phyloP scores from a whole-genome alignment of 2,329 filamentous ascomycete genomes.

The Mycosphaerella sp. region DNA sequence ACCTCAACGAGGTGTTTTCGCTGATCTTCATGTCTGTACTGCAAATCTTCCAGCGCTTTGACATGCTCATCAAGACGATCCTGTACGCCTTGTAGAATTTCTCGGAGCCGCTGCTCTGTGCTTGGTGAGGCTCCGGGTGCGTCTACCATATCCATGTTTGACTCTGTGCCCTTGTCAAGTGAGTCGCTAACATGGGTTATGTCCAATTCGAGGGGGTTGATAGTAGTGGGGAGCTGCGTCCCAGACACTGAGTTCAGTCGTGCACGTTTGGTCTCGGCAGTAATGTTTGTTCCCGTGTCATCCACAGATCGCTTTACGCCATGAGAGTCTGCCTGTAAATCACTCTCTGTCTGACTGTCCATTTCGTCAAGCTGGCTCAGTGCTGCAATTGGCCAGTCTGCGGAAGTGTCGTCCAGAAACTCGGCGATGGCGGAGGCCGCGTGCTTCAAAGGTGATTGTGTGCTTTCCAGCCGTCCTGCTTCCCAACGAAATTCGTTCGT shows the following conservation, averaged over 20 bases:
- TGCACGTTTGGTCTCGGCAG: slow-evolving; percentile 23
- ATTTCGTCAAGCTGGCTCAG: slow-evolving; percentile 27
- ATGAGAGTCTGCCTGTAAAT: slow-evolving; percentile 16
- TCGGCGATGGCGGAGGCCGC: slow-evolving; percentile 23
- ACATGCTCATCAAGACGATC: slow-evolving; percentile 26
- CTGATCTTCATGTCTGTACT: slow-evolving; percentile 32
- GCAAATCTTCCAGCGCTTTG: slow-evolving; percentile 29
- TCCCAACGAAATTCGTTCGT: slow-evolving; percentile 32
- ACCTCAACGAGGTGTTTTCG: slow-evolving; percentile 25
- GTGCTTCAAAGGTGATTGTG: slow-evolving; percentile 17
- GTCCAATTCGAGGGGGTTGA: slow-evolving; percentile 33
- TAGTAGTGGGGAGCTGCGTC: slow-evolving; percentile 22
- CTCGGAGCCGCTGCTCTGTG: slow-evolving; percentile 22
- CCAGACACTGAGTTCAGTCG: slow-evolving; percentile 14
- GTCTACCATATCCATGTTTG: slow-evolving; percentile 1
- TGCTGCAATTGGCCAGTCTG: slow-evolving; percentile 25
- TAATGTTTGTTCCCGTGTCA: not conserved
- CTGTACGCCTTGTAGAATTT: slow-evolving; percentile 22
- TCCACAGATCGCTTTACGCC: slow-evolving; percentile 21
- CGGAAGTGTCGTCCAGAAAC: slow-evolving; percentile 16
- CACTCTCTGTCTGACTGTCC: slow-evolving; percentile 32
- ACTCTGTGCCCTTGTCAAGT: slow-evolving; percentile 29
- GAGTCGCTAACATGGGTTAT: slow-evolving; percentile 41
- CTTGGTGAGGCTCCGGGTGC: not conserved
- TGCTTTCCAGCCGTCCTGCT: slow-evolving; percentile 32